These are phyloP conservation scores for Gastrolobium villosum DNA, from an alignment of 306 rosid species.

Conservation along the genomic window DNA sequence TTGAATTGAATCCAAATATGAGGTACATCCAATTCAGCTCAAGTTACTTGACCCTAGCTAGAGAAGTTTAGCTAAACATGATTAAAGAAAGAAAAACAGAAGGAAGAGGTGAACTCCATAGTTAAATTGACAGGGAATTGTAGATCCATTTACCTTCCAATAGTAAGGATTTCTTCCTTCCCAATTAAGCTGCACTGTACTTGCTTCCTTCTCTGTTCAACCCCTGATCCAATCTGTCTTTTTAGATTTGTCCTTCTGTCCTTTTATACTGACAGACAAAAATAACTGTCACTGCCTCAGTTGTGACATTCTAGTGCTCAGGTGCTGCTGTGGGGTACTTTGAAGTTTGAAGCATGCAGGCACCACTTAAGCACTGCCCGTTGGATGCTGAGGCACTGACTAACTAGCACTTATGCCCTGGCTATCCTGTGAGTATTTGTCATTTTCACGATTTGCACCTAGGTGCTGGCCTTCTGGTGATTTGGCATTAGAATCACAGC, in stretches of 20 bases:
- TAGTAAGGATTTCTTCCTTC: conserved; percentile 22
- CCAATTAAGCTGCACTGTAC: neutral
- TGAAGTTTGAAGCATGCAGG: conserved; percentile 12
- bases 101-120: neutral
- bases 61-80: conserved; percentile 13
- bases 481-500: too few relatives aligned
- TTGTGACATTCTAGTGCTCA: neutral
- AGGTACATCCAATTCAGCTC: neutral
- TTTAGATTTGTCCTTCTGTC: neutral
- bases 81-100: neutral
- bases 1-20: neutral
- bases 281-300: neutral
- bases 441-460: neutral
- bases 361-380: neutral
- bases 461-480: neutral
- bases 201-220: neutral
- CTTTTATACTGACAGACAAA: neutral
- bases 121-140: neutral
- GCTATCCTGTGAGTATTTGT: neutral
- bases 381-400: neutral
- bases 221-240: neutral
- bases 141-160: neutral
- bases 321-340: conserved; percentile 2
- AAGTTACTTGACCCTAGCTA: neutral
- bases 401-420: neutral